Conservation (phyloP, 176 grass and related monocot species). For the Aegilops longissima region DNA sequence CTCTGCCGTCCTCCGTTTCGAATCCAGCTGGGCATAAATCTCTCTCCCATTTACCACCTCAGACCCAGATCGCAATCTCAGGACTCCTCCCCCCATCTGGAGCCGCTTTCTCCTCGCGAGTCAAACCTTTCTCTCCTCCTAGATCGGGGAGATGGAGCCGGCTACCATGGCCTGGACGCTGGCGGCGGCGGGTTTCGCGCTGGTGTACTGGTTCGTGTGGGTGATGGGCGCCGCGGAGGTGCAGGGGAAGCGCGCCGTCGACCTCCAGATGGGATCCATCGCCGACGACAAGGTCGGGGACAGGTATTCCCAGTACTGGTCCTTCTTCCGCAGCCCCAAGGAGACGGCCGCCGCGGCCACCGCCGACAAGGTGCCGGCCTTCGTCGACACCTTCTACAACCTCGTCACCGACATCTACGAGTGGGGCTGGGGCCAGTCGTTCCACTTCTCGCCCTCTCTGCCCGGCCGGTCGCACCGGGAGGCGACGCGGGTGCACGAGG, state of each 20-base stretch:
- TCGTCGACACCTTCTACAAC: constrained; percentile 98
- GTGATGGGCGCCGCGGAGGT: constrained; percentile 78
- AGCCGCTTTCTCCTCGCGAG: background rate
- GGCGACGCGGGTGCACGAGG: constrained; percentile 77
- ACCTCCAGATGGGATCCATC: constrained; percentile 76
- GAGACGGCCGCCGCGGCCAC: constrained; percentile 48
- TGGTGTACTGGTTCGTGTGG: constrained; percentile 77
- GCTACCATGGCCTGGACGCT: constrained; percentile 50
- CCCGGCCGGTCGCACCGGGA: constrained; percentile 76
- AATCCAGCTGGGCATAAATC: constrained; percentile 24
- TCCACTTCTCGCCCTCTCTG: constrained; percentile 95
- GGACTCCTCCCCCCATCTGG: background rate
- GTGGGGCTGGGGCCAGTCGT: constrained; percentile 97
- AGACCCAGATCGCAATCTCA: constrained; percentile 14
- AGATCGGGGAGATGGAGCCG: constrained; percentile 49
- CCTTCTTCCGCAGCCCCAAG: constrained; percentile 69
- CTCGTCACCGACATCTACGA: constrained; percentile 98
- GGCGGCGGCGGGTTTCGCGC: constrained; percentile 30
- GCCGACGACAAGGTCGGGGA: constrained; percentile 55
- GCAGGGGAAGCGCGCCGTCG: constrained; percentile 67
- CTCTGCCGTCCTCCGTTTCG: background rate
- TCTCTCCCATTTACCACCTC: constrained; percentile 5
- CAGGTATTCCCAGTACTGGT: constrained; percentile 77
- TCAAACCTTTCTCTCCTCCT: constrained; percentile 10
- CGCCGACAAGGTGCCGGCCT: constrained; percentile 75